Evolutionary conservation across 1,139 yeast species (phyloP), one percentile per base, ranked within the genome.

Genomic region (Pneumocystis murina): DNA sequence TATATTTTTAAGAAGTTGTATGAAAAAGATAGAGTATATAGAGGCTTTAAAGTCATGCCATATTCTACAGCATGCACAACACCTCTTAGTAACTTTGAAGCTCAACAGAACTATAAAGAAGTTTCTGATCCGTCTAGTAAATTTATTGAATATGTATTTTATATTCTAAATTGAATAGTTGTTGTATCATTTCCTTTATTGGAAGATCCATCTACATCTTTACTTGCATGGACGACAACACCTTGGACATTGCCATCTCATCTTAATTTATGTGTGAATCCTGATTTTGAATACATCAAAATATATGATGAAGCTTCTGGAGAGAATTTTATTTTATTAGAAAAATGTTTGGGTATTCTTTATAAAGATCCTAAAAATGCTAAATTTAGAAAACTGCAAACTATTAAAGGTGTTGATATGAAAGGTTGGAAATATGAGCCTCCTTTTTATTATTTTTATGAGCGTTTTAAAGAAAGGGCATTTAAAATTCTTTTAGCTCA

Each of bases 221-320:
- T 92, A 70, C 91, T 92, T 61, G 98, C 97, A 20, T 92, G 99
- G 99, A 92, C 99, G 60, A 92, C 99, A 68, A 92, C 99, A 55
- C 99, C 99, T 63, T 92, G 99, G 99, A 94, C 99, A 62, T 80
- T 92, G 73, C 98, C 98, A 61, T 87, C 96, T 35, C 92, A 92
- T 76, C 78, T 92, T 73, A 94, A 92, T 17, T 81, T 92, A 68
- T 91, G 96, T 72, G 97, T 92, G 61, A 83, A 92, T 77, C 95
- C 97, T 63, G 83, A 84, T 30, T 85, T 89, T 68, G 97, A 90
- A 76, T 92, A 92, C 73, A 87, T 87, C 70, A 94, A 92, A 79
- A 87, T 94, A 69, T 85, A 78, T 70, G 97, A 92, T 74, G 97
- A 91, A 77, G 90, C 84, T 68, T 84, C 85, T 70, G 87, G 87